phyloP scores from a whole-genome alignment of 768 basidiomycete genomes.

The Auricularia sp. region DNA sequence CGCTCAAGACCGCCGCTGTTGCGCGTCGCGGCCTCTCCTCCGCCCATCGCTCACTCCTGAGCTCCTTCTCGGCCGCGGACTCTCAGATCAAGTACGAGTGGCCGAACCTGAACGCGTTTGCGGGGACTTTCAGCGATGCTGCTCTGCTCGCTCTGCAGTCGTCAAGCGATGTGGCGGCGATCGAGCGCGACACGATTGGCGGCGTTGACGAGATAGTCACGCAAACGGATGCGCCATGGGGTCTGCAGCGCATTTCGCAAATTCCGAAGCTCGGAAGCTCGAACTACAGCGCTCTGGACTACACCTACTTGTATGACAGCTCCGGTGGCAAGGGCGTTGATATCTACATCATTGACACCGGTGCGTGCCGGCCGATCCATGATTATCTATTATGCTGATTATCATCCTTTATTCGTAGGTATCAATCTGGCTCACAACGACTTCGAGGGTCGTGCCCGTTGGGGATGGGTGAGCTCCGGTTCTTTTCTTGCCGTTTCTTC shows the following conservation, averaged over 20 bases:
- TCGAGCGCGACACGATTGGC: conserved; percentile 25
- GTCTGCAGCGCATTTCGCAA: conserved; percentile 1
- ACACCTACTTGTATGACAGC: conserved; percentile 15
- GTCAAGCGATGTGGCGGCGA: conserved; percentile 17
- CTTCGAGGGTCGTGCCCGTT: conserved; percentile 33
- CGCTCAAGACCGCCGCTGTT: background rate
- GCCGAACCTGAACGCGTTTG: background rate
- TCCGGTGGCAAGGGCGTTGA: conserved; percentile 1
- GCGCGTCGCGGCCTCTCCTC: background rate
- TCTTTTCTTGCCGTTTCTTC: conserved; percentile 9
- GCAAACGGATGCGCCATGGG: conserved; percentile 8
- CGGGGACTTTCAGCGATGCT: conserved; percentile 8
- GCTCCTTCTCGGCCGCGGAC: background rate
- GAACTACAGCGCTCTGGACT: conserved; percentile 12
- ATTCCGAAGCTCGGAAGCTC: background rate
- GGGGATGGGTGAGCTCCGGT: conserved; percentile 28
- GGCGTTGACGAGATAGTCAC: conserved; percentile 20
- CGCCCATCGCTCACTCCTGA: background rate
- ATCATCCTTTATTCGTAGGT: background rate
- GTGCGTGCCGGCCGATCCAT: background rate
- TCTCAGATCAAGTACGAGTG: background rate
- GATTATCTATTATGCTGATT: background rate
- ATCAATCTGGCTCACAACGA: conserved; percentile 14
- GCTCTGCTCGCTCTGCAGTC: conserved; percentile 19
- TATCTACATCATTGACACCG: conserved; percentile 6